Evolutionary conservation across 2,329 filamentous ascomycete species (phyloP).

Genomic region (Trichoderma polysporum): DNA sequence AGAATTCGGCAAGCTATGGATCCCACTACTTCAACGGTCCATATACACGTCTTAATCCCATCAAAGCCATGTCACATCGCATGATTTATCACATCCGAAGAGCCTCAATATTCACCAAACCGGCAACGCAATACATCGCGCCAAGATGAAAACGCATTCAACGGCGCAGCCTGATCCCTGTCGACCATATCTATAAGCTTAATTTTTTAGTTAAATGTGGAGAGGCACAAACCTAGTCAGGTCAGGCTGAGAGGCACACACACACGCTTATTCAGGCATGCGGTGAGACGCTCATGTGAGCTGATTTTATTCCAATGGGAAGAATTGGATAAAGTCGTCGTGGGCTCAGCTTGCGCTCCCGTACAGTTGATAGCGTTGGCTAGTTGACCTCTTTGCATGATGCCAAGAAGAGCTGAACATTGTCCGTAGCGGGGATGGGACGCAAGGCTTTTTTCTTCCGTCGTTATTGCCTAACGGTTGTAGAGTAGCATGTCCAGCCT

Average conservation of each 20-base stretch:
- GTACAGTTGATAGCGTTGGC: background rate
- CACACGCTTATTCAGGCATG: background rate
- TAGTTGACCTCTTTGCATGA: background rate
- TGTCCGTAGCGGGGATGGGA: background rate
- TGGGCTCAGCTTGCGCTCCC: background rate
- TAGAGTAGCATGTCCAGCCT: background rate
- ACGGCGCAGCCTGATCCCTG: background rate
- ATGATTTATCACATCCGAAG: background rate
- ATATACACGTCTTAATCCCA: background rate
- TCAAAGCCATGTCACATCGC: background rate
- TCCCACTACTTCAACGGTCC: background rate
- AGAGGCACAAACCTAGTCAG: background rate
- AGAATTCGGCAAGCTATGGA: background rate
- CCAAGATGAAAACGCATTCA: background rate
- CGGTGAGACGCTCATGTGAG: background rate
- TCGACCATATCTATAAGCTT: background rate
- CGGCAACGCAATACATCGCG: background rate
- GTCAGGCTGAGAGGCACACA: background rate
- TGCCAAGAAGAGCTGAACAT: conserved; percentile 12
- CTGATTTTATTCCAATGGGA: background rate
- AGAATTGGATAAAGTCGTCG: background rate
- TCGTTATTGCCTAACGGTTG: background rate
- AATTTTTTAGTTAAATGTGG: background rate
- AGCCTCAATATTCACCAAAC: background rate
- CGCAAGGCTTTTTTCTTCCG: background rate